These are phyloP conservation scores for Zea mays DNA, from an alignment of 176 grass and related monocot species.

Conservation along the genomic window Zm-B73-REFERENCE-NAM-5.0 NC_050099.1:2918001-2918500, in stretches of 20 bases:
- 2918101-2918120: slow-evolving; percentile 79
- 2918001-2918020: slow-evolving; percentile 79
- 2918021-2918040: slow-evolving; percentile 74
- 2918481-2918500: slow-evolving; percentile 6
- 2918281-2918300: slow-evolving; percentile 39
- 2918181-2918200: no score
- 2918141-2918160: slow-evolving; percentile 45
- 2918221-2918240: not conserved
- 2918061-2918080: slow-evolving; percentile 68
- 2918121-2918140: slow-evolving; percentile 56
- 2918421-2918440: slow-evolving; percentile 27
- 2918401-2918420: slow-evolving; percentile 23
- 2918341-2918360: slow-evolving; percentile 32
- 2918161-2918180: slow-evolving; percentile 31
- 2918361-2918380: slow-evolving; percentile 36
- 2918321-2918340: not conserved
- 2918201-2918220: no score
- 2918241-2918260: slow-evolving; percentile 56
- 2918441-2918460: slow-evolving; percentile 16
- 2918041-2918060: slow-evolving; percentile 82
- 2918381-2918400: not conserved
- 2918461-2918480: slow-evolving; percentile 1
- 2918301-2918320: slow-evolving; percentile 46
- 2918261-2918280: slow-evolving; percentile 26
- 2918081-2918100: slow-evolving; percentile 68